Evolutionary conservation across 768 basidiomycete genomes (phyloP), one percentile per base, ranked within the genome.

Genomic region (Vararia minispora): DNA sequence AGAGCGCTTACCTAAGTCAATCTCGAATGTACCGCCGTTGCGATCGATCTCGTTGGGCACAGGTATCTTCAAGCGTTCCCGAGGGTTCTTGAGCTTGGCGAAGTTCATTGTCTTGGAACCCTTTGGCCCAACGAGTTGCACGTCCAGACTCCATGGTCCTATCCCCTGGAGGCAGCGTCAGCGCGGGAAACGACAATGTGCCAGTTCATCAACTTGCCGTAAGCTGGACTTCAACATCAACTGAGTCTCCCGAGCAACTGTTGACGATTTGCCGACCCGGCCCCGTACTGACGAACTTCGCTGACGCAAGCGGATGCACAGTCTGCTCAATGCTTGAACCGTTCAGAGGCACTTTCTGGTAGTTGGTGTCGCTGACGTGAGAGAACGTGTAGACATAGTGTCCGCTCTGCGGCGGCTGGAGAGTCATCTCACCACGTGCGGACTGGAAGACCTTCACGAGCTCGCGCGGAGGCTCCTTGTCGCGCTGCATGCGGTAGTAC

Each of bases 391-490:
- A 97, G 7, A 72, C 72, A 57, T 95, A 97, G 48, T 83, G 80
- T 6, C 92, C 92, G 43, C 87, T 91, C 34, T 76, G 72, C 28
- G 92, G 82, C 3, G 94, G 92, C 54, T 89, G 82, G 12, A 94
- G 59, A 6, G 77, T 79, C 39, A 95, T 61, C 52, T 90, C 84
- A 25, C 84, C 86, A 29, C 86, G 72, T 6, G 83, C 77, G n/a
- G 62, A 65, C 12, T 72, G 54, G 51, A 85, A 81, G 2, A 69
- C 69, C 54, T 79, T 69, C 33, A 68, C 61, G 28, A 66, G 58
- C 50, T 83, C 77, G 1, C 66, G 69, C 14, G 77, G 61, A 4
- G 72, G 56, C 49, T 84, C 79, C 13, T 72, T 68, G 59, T 89
- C 72, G 33, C 76, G 73, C 51, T 85, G 79, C 40, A 74, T 71